These are phyloP conservation scores for Cladophialophora carrionii DNA, from an alignment of 2,329 filamentous ascomycete species.

Conservation along the genomic window DNA sequence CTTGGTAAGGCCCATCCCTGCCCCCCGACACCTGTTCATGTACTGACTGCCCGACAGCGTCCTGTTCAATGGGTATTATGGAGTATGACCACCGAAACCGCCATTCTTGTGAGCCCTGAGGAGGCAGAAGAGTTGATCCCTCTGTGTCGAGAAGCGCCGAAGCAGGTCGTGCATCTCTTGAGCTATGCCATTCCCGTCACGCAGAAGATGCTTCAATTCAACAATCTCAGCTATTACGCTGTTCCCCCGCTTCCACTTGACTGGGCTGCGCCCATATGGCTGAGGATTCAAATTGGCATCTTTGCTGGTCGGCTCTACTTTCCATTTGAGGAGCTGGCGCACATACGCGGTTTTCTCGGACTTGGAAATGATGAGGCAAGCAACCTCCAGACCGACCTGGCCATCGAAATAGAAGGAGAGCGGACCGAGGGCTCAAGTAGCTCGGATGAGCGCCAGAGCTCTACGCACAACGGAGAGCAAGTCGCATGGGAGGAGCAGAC, in stretches of 20 bases:
- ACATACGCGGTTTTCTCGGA: constrained; percentile 24
- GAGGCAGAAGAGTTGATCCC: constrained; percentile 62
- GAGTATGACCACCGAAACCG: constrained; percentile 32
- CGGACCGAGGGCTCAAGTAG: neutral
- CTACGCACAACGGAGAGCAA: neutral
- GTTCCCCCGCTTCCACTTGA: constrained; percentile 40
- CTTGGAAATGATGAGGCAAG: neutral
- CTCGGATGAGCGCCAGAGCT: neutral
- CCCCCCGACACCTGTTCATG: neutral
- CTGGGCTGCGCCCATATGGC: constrained; percentile 26
- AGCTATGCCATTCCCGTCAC: constrained; percentile 56
- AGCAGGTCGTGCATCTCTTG: constrained; percentile 50
- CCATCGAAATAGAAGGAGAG: constrained; percentile 2
- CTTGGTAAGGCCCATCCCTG: constrained; percentile 39
- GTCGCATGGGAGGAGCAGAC: neutral
- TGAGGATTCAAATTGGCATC: constrained; percentile 24
- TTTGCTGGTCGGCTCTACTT: constrained; percentile 34
- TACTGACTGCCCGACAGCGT: constrained; percentile 38
- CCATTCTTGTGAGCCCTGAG: constrained; percentile 58
- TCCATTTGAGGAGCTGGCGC: constrained; percentile 39
- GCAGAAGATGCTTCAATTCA: constrained; percentile 47
- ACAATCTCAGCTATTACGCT: constrained; percentile 53
- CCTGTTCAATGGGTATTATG: constrained; percentile 60
- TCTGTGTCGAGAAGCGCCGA: constrained; percentile 43
- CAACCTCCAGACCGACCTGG: neutral